Evolutionary conservation across 169 alveolate genomes (phyloP).

Genomic region (Nephromyces sp.): DNA sequence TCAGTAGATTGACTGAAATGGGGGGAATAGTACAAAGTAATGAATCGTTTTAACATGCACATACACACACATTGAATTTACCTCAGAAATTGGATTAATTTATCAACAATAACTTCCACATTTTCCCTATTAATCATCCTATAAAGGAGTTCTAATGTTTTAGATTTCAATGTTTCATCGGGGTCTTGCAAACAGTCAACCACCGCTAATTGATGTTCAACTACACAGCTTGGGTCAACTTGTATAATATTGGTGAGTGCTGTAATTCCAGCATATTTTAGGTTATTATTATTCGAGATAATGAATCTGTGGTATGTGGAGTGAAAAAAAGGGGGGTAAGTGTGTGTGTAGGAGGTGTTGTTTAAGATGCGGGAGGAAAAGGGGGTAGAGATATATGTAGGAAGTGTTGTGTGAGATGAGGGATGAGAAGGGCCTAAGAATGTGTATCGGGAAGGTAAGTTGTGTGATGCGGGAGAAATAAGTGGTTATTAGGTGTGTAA

Average conservation of each 20-base stretch:
- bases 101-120: slow-evolving; percentile 79
- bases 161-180: slow-evolving; percentile 85
- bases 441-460: too few relatives aligned
- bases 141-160: slow-evolving; percentile 77
- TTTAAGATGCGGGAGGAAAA: too few relatives aligned
- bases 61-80: not conserved
- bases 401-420: too few relatives aligned
- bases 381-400: too few relatives aligned
- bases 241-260: slow-evolving; percentile 64
- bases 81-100: slow-evolving; percentile 52
- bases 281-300: slow-evolving; percentile 73
- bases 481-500: too few relatives aligned
- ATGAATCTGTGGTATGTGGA: slow-evolving; percentile 23
- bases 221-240: slow-evolving; percentile 79
- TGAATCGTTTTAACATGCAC: too few relatives aligned
- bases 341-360: too few relatives aligned
- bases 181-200: slow-evolving; percentile 91
- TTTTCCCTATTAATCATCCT: slow-evolving; percentile 84
- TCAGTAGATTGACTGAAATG: slow-evolving; percentile 70
- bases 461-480: too few relatives aligned
- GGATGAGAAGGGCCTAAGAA: too few relatives aligned
- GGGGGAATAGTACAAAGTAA: too few relatives aligned
- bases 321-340: not conserved
- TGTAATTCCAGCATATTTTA: slow-evolving; percentile 82
- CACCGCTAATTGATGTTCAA: slow-evolving; percentile 80